These are phyloP conservation scores for Fusarium solani-melongenae DNA, from an alignment of 2,329 filamentous ascomycete species.

Conservation along the genomic window DNA sequence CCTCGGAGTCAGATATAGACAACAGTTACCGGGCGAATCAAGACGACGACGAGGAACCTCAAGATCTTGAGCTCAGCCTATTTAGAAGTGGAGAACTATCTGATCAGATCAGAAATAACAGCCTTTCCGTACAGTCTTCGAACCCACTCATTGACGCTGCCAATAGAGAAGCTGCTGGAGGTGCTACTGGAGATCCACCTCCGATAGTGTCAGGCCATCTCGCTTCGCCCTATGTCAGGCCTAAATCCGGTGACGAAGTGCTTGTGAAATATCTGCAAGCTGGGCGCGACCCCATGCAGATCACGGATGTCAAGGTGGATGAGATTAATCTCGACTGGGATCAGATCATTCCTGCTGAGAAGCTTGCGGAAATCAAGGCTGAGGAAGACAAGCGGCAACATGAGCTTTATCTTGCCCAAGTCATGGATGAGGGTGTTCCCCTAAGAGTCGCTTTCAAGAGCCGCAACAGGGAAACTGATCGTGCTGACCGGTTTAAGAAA, in stretches of 20 bases:
- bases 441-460: slow-evolving; percentile 75
- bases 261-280: no score
- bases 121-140: no score
- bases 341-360: slow-evolving; percentile 95
- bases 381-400: slow-evolving; percentile 88
- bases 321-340: slow-evolving; percentile 88
- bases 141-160: no score
- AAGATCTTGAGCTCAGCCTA: background rate
- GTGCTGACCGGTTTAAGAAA: slow-evolving; percentile 75
- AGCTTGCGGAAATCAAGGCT: slow-evolving; percentile 88
- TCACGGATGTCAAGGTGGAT: slow-evolving; percentile 97
- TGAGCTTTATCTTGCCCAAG: slow-evolving; percentile 82
- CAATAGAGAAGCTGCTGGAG: no score
- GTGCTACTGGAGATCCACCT: no score
- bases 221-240: no score
- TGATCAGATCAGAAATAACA: no score
- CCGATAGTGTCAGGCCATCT: no score
- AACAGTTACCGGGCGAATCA: no score
- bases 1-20: background rate
- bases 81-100: background rate
- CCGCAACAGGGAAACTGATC: slow-evolving; percentile 67
- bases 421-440: slow-evolving; percentile 87
- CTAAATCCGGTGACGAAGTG: no score
- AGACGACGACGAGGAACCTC: background rate
- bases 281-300: no score